These are phyloP conservation scores for Durotheca rogersii DNA, from an alignment of 495 filamentous ascomycete genomes.

Conservation along the genomic window DNA sequence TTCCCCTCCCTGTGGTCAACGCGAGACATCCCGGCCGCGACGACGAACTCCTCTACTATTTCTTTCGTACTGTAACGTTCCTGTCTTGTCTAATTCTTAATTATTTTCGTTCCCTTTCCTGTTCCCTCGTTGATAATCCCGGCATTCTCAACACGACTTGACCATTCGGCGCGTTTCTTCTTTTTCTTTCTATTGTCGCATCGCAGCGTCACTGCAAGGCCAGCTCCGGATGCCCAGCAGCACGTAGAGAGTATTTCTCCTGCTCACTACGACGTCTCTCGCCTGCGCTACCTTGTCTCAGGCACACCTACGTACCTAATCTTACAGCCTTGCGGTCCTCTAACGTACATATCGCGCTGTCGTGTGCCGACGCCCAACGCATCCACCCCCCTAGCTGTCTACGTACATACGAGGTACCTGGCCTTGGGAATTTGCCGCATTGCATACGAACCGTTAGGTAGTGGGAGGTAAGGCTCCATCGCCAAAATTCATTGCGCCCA, in stretches of 20 bases:
- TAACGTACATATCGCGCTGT: too few relatives aligned
- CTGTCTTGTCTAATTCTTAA: slow-evolving; percentile 31
- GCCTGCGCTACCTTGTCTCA: too few relatives aligned
- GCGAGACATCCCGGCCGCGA: slow-evolving; percentile 14
- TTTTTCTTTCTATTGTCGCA: not conserved
- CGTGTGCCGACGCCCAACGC: not conserved
- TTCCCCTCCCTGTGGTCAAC: not conserved
- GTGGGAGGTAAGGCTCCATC: too few relatives aligned
- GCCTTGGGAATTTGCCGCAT: too few relatives aligned
- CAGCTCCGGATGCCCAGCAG: not conserved
- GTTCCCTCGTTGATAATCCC: not conserved
- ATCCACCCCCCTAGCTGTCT: too few relatives aligned
- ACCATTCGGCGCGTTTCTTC: not conserved
- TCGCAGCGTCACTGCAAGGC: not conserved
- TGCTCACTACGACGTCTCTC: too few relatives aligned
- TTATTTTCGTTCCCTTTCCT: not conserved
- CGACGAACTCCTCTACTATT: slow-evolving; percentile 19
- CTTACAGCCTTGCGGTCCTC: too few relatives aligned
- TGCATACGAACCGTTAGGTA: too few relatives aligned
- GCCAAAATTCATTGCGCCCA: too few relatives aligned
- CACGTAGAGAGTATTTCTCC: too few relatives aligned
- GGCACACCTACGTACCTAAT: too few relatives aligned
- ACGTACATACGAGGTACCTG: too few relatives aligned
- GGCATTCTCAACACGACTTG: not conserved
- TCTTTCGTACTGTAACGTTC: slow-evolving; percentile 12